These are phyloP conservation scores for Tulasnella sp. DNA, from an alignment of 768 basidiomycete genomes.

Conservation along the genomic window DNA sequence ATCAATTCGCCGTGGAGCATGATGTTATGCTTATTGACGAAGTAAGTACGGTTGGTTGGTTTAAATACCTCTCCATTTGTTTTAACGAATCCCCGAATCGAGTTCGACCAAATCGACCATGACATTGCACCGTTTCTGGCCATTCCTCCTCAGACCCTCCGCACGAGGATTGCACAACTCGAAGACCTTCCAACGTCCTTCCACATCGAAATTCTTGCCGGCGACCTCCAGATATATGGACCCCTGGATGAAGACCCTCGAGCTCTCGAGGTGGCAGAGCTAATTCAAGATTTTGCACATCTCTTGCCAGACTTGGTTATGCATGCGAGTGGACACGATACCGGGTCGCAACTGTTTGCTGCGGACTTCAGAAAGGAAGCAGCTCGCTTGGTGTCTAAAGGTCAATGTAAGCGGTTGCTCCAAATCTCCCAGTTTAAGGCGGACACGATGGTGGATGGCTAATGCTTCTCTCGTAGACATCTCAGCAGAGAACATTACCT, in stretches of 20 bases:
- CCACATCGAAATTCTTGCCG: slow-evolving; percentile 18
- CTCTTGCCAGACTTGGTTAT: slow-evolving; percentile 18
- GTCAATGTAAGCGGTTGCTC: slow-evolving; percentile 13
- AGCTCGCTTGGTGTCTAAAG: not conserved
- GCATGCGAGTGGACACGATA: slow-evolving; percentile 15
- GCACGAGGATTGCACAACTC: slow-evolving; percentile 13
- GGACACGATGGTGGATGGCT: not conserved
- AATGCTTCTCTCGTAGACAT: not conserved
- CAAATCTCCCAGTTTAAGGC: not conserved
- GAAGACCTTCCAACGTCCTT: not conserved
- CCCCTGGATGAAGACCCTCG: not conserved
- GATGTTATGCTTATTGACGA: slow-evolving; percentile 48
- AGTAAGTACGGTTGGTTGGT: not conserved
- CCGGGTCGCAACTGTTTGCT: slow-evolving; percentile 12
- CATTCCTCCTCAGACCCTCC: slow-evolving; percentile 28
- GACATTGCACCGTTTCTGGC: slow-evolving; percentile 42
- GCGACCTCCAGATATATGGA: not conserved
- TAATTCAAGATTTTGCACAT: slow-evolving; percentile 17
- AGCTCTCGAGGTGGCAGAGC: slow-evolving; percentile 2
- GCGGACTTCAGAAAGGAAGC: slow-evolving; percentile 20
- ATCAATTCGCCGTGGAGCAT: slow-evolving; percentile 30
- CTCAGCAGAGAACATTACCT: slow-evolving; percentile 19
- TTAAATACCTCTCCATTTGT: not conserved
- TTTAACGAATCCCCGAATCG: not conserved
- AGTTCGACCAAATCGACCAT: slow-evolving; percentile 45